Percentiles rank a stretch among this genome's conserved stretches.
Conservation (phyloP, 2,329 filamentous ascomycete species). For the Xylaria sp. region DNA sequence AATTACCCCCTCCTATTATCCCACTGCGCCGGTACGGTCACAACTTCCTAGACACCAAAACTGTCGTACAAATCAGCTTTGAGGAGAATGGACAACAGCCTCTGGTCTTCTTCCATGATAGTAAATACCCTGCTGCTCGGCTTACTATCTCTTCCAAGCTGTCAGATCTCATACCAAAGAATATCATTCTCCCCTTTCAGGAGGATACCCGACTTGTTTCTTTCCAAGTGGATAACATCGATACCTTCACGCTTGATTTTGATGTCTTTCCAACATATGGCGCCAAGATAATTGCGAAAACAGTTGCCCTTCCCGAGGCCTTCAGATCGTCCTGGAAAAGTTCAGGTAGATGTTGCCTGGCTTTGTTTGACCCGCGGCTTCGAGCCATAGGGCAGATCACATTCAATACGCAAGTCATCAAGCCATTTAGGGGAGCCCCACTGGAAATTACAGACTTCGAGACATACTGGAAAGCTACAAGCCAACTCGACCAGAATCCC, state of each 20-base stretch:
- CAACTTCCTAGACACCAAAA: constrained; percentile 98
- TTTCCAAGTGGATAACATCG: constrained; percentile 94
- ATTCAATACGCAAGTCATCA: constrained; percentile 96
- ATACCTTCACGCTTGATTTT: constrained; percentile 94
- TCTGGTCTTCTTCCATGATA: constrained; percentile 95
- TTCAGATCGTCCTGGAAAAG: constrained; percentile 81
- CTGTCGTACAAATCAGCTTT: constrained; percentile 92
- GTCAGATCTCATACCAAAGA: constrained; percentile 95
- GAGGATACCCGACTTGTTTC: constrained; percentile 94
- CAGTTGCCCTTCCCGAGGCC: constrained; percentile 86
- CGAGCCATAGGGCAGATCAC: constrained; percentile 92
- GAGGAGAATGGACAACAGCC: constrained; percentile 78
- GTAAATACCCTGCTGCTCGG: constrained; percentile 93
- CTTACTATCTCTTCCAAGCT: constrained; percentile 97
- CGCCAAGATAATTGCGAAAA: constrained; percentile 96
- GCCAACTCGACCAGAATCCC: constrained; percentile 85
- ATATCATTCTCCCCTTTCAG: constrained; percentile 93
- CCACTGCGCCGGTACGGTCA: constrained; percentile 94
- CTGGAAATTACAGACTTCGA: constrained; percentile 98
- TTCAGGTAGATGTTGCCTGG: constrained; percentile 83
- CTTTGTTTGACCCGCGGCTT: constrained; percentile 90
- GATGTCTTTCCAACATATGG: constrained; percentile 98
- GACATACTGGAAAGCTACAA: constrained; percentile 99
- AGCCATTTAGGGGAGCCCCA: constrained; percentile 90
- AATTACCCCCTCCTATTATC: constrained; percentile 94